Evolutionary conservation across 371 early-diverging fungal genomes (phyloP).

Genomic region (Mucor lusitanicus): DNA sequence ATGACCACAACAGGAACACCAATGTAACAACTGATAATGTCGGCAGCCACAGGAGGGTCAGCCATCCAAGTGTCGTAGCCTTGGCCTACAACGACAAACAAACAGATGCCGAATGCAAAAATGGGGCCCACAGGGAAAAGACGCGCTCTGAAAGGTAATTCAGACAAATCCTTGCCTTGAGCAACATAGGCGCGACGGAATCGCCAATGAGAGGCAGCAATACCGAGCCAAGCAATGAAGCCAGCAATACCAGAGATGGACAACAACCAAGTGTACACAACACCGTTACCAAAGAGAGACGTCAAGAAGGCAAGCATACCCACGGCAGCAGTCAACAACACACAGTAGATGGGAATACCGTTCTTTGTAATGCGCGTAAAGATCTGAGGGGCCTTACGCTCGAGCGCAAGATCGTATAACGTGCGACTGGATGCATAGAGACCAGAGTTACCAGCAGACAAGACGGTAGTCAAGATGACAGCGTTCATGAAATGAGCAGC

Average conservation of each 20-base stretch:
- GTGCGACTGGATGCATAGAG: constrained; percentile 74
- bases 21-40: constrained; percentile 40
- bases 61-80: constrained; percentile 55
- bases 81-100: constrained; percentile 66
- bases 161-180: constrained; percentile 67
- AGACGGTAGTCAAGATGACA: constrained; percentile 56
- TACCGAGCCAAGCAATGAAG: constrained; percentile 80
- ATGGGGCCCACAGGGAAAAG: constrained; percentile 74
- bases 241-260: constrained; percentile 75
- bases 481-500: constrained; percentile 49
- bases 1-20: constrained; percentile 40
- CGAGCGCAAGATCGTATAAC: constrained; percentile 60
- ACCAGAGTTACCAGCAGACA: constrained; percentile 71
- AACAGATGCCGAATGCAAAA: constrained; percentile 57
- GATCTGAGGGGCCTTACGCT: constrained; percentile 59
- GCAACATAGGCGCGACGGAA: constrained; percentile 79
- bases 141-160: constrained; percentile 74
- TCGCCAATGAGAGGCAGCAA: constrained; percentile 74
- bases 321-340: constrained; percentile 47
- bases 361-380: constrained; percentile 47
- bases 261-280: constrained; percentile 56
- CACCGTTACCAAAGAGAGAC: constrained; percentile 49
- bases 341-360: constrained; percentile 59
- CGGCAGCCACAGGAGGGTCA: constrained; percentile 20
- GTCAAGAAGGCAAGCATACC: constrained; percentile 60